These are phyloP conservation scores for Globisporangium cederbergense DNA, from an alignment of 352 stramenopile genomes.

Conservation along the genomic window DNA sequence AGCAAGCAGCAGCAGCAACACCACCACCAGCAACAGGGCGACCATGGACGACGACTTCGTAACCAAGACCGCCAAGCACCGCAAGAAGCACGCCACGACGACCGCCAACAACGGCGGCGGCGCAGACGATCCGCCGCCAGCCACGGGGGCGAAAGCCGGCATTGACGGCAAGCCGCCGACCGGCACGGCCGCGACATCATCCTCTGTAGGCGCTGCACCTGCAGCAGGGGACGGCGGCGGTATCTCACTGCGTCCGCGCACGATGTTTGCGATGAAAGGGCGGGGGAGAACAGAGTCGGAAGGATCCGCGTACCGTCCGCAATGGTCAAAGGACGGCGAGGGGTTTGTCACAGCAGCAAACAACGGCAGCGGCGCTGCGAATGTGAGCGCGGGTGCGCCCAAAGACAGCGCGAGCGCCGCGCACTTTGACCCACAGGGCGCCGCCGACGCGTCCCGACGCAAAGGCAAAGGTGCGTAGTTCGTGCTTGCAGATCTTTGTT, in stretches of 20 bases:
- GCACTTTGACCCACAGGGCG: slow-evolving; percentile 20
- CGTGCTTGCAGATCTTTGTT: slow-evolving; percentile 7
- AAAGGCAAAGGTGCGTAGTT: slow-evolving; percentile 66
- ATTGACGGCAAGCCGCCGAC: slow-evolving; percentile 11
- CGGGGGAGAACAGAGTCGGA: slow-evolving; percentile 69
- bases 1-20: neutral
- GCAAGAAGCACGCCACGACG: slow-evolving; percentile 45
- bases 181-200: neutral
- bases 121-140: slow-evolving; percentile 18
- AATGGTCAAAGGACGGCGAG: slow-evolving; percentile 86
- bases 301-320: slow-evolving; percentile 64
- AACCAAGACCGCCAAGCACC: slow-evolving; percentile 70
- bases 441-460: slow-evolving; percentile 29
- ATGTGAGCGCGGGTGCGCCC: slow-evolving; percentile 6
- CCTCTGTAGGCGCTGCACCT: slow-evolving; percentile 9
- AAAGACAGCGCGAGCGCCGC: slow-evolving; percentile 23
- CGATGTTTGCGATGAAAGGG: slow-evolving; percentile 88
- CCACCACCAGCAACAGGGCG: slow-evolving; percentile 23
- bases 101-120: slow-evolving; percentile 12
- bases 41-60: slow-evolving; percentile 71
- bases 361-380: neutral
- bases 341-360: slow-evolving; percentile 63
- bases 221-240: slow-evolving; percentile 16
- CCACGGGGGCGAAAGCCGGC: slow-evolving; percentile 6
- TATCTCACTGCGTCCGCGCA: slow-evolving; percentile 80